Evolutionary conservation across 352 stramenopile species (phyloP), one percentile per base, ranked within the genome.

Genomic region (Phytophthora cryptogea): DNA sequence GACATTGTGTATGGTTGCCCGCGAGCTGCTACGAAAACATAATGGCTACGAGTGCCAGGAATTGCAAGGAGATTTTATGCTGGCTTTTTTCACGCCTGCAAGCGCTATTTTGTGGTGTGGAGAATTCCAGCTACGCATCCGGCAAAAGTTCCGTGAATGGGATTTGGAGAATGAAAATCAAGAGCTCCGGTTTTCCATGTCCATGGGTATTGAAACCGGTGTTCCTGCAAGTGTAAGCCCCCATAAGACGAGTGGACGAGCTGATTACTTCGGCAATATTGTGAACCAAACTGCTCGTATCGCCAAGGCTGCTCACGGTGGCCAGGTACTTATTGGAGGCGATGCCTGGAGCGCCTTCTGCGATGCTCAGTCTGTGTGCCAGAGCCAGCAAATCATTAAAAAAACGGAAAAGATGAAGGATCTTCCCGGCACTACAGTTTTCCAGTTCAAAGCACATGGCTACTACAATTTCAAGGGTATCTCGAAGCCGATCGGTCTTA

Each of bases 231-330:
- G 83, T 66, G 85, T 95, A 59, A 93, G 83, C 53, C 87, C 87
- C 6, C 87, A 95, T 70, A 95, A 94, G 58, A 94, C 87, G 10
- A 95, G 85, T 58, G 87, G 87, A 14, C 84, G 87, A 14, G 87
- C 87, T 8, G 87, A 95, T 63, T 95, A 95, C 66, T 95, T 95
- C 43, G 87, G 87, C 43, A 94, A 94, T 65, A 94, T 95, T 57
- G 87, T 95, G 53, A 95, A 95, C 59, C 84, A 94, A 61, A 95
- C 87, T 0, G 87, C 87, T 5, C 79, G 87, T 41, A 95, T 95
- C 53, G 87, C 87, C 13, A 95, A 95, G 68, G 81, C 84, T 16
- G 81, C 87, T 0, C 79, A 88, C 13, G 87, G 87, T 35, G 83
- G 84, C 1, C 81, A 95, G 60, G 80, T 94, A 17, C 71, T 95